Evolutionary conservation across 2,329 filamentous ascomycete genomes (phyloP).

Genomic region (Alternaria sp.): DNA sequence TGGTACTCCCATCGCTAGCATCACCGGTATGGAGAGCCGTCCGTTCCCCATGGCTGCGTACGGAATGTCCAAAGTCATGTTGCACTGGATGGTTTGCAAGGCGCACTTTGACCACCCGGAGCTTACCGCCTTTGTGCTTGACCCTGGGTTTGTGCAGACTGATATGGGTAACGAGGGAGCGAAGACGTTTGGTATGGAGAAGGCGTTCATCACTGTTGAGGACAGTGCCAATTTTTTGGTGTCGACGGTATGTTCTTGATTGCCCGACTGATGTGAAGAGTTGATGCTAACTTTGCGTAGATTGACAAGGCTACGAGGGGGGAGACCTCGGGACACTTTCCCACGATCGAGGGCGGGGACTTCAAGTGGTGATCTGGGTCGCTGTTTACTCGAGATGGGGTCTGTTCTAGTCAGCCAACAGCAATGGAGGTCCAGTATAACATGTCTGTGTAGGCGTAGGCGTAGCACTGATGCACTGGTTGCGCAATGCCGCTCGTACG

Average conservation of each 20-base stretch:
- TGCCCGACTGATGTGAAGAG: neutral
- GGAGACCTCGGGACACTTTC: neutral
- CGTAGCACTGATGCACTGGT: neutral
- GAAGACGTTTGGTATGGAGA: neutral
- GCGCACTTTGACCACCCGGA: neutral
- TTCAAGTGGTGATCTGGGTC: neutral
- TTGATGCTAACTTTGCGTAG: neutral
- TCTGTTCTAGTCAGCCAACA: fast-evolving
- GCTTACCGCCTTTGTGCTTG: neutral
- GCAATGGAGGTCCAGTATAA: neutral
- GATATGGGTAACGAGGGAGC: neutral
- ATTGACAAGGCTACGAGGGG: neutral
- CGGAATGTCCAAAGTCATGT: neutral
- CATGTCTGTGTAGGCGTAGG: neutral
- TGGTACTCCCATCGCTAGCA: neutral
- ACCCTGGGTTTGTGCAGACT: neutral
- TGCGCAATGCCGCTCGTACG: neutral
- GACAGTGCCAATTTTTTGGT: neutral
- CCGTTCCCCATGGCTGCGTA: neutral
- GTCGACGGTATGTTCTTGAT: neutral
- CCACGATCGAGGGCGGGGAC: neutral
- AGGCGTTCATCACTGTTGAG: neutral
- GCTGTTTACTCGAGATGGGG: neutral
- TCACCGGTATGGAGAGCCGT: neutral
- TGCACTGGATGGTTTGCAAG: neutral